phyloP scores from a whole-genome alignment of 2,329 filamentous ascomycete genomes.

The Colletotrichum spaethianum region DNA sequence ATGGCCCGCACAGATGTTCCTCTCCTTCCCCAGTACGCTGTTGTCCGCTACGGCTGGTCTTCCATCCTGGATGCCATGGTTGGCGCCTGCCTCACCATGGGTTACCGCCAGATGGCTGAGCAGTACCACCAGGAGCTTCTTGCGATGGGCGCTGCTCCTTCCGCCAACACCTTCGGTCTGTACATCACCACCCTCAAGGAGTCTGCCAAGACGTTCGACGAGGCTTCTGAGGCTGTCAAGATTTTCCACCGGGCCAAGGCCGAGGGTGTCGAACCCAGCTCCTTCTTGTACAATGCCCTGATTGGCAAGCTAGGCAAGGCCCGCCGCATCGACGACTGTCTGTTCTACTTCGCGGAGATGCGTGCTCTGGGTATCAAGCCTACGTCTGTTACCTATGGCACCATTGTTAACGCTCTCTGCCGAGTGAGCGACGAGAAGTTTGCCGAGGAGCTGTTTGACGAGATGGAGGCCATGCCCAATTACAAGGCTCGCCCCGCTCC shows the following conservation, averaged over 20 bases:
- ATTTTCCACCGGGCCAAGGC: conserved; percentile 95
- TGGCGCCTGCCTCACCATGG: conserved; percentile 87
- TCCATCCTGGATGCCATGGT: conserved; percentile 98
- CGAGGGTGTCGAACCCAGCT: conserved; percentile 95
- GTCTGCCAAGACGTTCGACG: conserved; percentile 96
- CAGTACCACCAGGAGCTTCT: conserved; percentile 93
- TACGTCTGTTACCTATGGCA: conserved; percentile 97
- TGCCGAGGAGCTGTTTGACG: conserved; percentile 96
- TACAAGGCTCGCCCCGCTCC: conserved; percentile 98
- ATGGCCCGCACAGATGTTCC: conserved; percentile 94
- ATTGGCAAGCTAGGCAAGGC: conserved; percentile 99
- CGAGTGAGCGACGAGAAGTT: conserved; percentile 98
- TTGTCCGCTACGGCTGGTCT: conserved; percentile 95
- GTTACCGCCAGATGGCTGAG: conserved; percentile 84
- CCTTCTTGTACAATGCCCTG: conserved; percentile 97
- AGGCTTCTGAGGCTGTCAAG: conserved; percentile 95
- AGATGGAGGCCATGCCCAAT: conserved; percentile 99
- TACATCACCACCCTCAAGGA: conserved; percentile 99
- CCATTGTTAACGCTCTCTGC: conserved; percentile 97
- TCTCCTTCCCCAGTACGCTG: conserved; percentile 84
- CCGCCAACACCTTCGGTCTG: conserved; percentile 96
- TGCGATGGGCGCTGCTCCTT: conserved; percentile 90
- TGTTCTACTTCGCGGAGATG: conserved; percentile 99
- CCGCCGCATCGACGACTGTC: conserved; percentile 95
- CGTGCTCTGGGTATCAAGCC: conserved; percentile 91